Percentiles rank a stretch among this genome's conserved stretches.
phyloP scores from a whole-genome alignment of 495 filamentous ascomycete genomes.

The Cenococcum geophilum region DNA sequence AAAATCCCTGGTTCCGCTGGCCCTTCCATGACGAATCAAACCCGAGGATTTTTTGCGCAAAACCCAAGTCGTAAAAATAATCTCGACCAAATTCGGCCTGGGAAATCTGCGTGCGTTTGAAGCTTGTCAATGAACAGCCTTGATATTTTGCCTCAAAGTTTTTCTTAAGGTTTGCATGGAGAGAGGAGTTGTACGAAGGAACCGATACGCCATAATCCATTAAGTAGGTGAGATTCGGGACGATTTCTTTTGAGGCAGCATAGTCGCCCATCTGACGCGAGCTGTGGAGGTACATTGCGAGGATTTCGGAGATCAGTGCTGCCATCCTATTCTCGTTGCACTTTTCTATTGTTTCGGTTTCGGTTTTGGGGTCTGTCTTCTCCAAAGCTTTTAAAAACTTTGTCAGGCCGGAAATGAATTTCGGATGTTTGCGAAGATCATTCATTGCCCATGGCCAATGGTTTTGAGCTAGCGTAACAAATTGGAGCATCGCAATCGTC shows the following conservation, averaged over 20 bases:
- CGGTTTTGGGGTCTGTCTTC: constrained; percentile 40
- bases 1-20: constrained; percentile 61
- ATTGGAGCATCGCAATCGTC: constrained; percentile 70
- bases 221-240: constrained; percentile 70
- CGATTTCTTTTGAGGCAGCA: constrained; percentile 59
- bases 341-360: constrained; percentile 41
- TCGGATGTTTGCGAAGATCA: constrained; percentile 62
- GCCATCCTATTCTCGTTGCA: constrained; percentile 64
- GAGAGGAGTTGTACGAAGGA: constrained; percentile 71
- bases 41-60: constrained; percentile 66
- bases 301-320: constrained; percentile 74
- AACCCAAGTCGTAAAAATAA: constrained; percentile 74
- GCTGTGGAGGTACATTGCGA: constrained; percentile 86
- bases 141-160: constrained; percentile 76
- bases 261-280: constrained; percentile 64
- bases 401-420: constrained; percentile 63
- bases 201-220: constrained; percentile 65
- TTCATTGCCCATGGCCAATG: constrained; percentile 88
- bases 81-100: constrained; percentile 57
- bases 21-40: constrained; percentile 73
- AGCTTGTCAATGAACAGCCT: constrained; percentile 60
- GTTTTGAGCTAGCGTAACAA: constrained; percentile 78
- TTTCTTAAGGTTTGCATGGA: constrained; percentile 74
- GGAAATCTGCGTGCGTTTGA: constrained; percentile 66
- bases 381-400: constrained; percentile 58